These are phyloP conservation scores for Primulina huaijiensis DNA, from an alignment of 257 asterid species.

Conservation along the genomic window DNA sequence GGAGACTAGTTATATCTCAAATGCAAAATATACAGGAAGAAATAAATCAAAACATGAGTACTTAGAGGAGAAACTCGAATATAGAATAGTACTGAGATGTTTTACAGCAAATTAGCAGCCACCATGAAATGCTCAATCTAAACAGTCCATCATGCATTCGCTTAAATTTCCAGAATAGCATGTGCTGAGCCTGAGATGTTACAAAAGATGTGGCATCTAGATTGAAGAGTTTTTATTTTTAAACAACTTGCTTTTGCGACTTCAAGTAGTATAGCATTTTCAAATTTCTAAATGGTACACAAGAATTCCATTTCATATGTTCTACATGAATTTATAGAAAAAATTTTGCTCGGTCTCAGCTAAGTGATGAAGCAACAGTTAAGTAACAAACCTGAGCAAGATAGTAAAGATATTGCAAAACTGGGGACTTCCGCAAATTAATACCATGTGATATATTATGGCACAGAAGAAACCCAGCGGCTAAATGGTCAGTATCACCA, in stretches of 20 bases:
- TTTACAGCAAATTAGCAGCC: neutral
- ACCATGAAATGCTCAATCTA: neutral
- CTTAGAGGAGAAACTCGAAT: conserved; percentile 1
- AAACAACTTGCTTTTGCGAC: neutral
- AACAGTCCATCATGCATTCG: neutral
- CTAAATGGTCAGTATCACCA: conserved; percentile 95
- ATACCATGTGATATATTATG: conserved; percentile 94
- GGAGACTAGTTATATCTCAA: conserved; percentile 1
- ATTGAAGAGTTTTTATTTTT: neutral
- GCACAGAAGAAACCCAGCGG: conserved; percentile 88
- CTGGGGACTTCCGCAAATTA: conserved; percentile 85
- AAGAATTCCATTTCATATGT: conserved; percentile 14
- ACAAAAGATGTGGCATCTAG: conserved; percentile 10
- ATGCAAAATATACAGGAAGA: conserved; percentile 8
- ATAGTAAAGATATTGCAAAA: conserved; percentile 84
- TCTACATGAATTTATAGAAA: conserved; percentile 8
- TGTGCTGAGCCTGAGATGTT: neutral
- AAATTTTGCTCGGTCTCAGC: conserved; percentile 9
- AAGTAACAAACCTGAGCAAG: conserved; percentile 79
- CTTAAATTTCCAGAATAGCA: neutral
- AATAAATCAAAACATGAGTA: neutral
- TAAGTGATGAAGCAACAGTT: conserved; percentile 14
- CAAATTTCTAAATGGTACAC: neutral
- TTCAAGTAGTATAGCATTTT: neutral
- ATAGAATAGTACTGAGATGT: conserved; percentile 3